These are phyloP conservation scores for Pholiota molesta DNA, from an alignment of 768 basidiomycete species.

Conservation along the genomic window DNA sequence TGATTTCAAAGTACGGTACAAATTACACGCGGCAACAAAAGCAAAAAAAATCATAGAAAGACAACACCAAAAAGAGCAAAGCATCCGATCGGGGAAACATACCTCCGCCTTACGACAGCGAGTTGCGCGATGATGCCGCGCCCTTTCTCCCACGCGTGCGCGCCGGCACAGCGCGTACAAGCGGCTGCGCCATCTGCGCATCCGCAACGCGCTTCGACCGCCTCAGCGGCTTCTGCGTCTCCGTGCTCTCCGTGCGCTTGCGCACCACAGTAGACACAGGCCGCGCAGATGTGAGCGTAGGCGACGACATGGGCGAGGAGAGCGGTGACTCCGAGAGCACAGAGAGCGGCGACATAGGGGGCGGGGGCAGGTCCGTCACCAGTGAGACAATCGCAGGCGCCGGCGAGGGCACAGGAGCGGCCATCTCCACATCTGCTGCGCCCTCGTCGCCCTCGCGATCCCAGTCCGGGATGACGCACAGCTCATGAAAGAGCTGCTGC, in stretches of 20 bases:
- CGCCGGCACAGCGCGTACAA: conserved; percentile 44
- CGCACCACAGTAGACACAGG: conserved; percentile 1
- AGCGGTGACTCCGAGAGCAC: conserved; percentile 12
- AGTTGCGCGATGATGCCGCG: conserved; percentile 39
- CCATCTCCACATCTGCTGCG: conserved; percentile 11
- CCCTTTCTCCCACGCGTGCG: conserved; percentile 24
- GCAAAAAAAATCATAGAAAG: conserved; percentile 2
- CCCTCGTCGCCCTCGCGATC: conserved; percentile 36
- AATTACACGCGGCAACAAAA: conserved; percentile 1
- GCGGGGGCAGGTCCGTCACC: not conserved
- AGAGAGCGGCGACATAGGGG: not conserved
- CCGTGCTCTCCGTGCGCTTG: conserved; percentile 6
- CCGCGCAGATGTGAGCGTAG: conserved; percentile 5
- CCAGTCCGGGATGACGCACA: conserved; percentile 65
- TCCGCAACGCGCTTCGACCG: conserved; percentile 74
- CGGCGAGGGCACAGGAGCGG: not conserved
- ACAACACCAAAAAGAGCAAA: not conserved
- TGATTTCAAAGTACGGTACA: not conserved
- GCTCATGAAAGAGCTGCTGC: conserved; percentile 67
- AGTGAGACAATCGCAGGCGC: not conserved
- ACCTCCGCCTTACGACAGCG: conserved; percentile 33
- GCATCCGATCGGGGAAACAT: not conserved
- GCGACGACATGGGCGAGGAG: conserved; percentile 12
- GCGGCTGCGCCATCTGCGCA: conserved; percentile 45
- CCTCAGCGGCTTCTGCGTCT: conserved; percentile 39